phyloP scores from a whole-genome alignment of 495 filamentous ascomycete species.

The Penicillium mononematosum region DNA sequence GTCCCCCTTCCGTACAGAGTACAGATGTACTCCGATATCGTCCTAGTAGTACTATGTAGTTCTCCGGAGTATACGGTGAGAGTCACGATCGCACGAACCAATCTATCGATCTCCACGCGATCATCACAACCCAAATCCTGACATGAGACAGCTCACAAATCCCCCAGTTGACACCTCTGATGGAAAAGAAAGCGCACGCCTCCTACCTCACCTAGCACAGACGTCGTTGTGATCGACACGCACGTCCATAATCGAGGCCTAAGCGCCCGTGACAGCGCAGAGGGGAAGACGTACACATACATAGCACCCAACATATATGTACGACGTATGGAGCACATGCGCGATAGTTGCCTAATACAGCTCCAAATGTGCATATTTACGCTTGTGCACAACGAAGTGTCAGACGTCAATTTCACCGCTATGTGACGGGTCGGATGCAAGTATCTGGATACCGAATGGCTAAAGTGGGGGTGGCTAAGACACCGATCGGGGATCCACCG shows the following conservation, averaged over 20 bases:
- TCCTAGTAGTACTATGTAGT: background rate
- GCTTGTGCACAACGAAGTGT: background rate
- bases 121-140: constrained; percentile 18
- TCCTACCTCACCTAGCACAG: background rate
- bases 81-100: constrained; percentile 8
- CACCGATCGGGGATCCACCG: background rate
- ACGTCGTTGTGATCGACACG: background rate
- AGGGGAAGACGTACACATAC: background rate
- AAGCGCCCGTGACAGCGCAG: background rate
- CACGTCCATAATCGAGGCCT: background rate
- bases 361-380: background rate
- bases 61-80: constrained; percentile 2
- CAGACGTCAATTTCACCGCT: constrained; percentile 20
- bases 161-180: constrained; percentile 19
- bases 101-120: constrained; percentile 18
- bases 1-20: background rate
- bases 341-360: background rate
- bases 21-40: background rate
- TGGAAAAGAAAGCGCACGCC: background rate
- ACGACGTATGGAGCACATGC: background rate
- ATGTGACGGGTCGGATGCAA: constrained; percentile 24
- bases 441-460: background rate
- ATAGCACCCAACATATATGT: background rate
- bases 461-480: background rate
- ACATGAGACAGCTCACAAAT: constrained; percentile 32